Conservation (phyloP, 768 basidiomycete genomes). For the Leccinum aurantiacum region DNA sequence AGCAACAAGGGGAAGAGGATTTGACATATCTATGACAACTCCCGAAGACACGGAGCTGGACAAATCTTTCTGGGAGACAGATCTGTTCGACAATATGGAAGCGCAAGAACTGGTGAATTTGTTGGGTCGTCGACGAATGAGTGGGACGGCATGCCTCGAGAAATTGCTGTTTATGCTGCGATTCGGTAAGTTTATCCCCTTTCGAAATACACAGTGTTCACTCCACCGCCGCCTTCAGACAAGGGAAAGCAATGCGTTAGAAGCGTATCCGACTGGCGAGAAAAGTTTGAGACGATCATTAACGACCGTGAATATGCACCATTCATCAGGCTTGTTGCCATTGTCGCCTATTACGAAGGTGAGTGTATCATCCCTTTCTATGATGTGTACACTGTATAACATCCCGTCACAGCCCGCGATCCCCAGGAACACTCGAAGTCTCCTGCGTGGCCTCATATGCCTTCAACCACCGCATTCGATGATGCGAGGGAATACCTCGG, state of each 20-base stretch:
- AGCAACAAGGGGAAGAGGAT: neutral
- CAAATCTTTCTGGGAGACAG: neutral
- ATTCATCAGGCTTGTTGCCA: neutral
- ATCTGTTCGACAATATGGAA: neutral
- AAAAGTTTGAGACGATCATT: neutral
- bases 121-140: neutral
- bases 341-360: slow-evolving; percentile 21
- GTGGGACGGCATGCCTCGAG: neutral
- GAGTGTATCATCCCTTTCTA: neutral
- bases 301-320: neutral
- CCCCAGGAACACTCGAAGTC: neutral
- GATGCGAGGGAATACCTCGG: slow-evolving; percentile 16
- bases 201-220: neutral
- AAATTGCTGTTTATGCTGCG: neutral
- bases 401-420: slow-evolving; percentile 9
- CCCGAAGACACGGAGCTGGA: neutral
- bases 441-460: neutral
- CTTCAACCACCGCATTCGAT: slow-evolving; percentile 7
- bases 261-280: neutral
- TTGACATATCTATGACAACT: neutral
- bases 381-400: neutral
- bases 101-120: neutral
- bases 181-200: neutral
- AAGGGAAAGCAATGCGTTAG: neutral
- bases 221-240: neutral